Evolutionary conservation across 139 green algal genomes (phyloP), one percentile per base, ranked within the genome.

Genomic region (Chlamydomonas applanata): DNA sequence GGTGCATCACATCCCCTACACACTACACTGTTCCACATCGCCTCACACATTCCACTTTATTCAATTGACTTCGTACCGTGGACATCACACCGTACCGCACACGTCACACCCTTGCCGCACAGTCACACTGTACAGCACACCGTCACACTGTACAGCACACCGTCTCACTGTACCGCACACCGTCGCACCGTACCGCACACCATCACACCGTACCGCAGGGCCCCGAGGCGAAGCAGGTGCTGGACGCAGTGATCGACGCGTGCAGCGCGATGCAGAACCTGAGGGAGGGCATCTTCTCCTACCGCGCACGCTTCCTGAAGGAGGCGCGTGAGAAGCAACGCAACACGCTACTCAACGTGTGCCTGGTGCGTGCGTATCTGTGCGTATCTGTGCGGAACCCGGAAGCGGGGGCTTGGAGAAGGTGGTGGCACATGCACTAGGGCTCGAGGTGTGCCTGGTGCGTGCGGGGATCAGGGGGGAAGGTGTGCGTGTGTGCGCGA

Each of bases 221-320:
- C 49, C 19, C 69, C 44, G 53, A 86, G 52, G 88, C 80, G 77
- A 97, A 97, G 85, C 71, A 71, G 2, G 78, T 91, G 44, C 80
- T 97, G 65, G 94, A 98, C 77, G 46, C 69, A 0, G 89, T 92
- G 19, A 88, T 97, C 25, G 92, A 97, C 71, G 84, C 89, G 4
- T 93, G 85, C 83, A 77, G 77, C 9, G 87, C 83, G 30, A 93
- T 96, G 83, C 91, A 97, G 81, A 97, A 97, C 80, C 84, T 97
- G 79, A 80, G 93, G 0, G 93, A 97, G 78, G 93, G 90, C 25
- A 98, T 98, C 49, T 78, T 83, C 52, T 79, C 72, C 0, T 98
- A 98, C 86, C 83, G 94, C 27, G 73, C 72, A 30, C 80, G 88
- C 67, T 86, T 98, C 45, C 87, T 92, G 25, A 85, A 89, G 30